Base-by-base conservation (phyloP, 805 yeast genomes). In the Metschnikowia baotianmanensis region DNA sequence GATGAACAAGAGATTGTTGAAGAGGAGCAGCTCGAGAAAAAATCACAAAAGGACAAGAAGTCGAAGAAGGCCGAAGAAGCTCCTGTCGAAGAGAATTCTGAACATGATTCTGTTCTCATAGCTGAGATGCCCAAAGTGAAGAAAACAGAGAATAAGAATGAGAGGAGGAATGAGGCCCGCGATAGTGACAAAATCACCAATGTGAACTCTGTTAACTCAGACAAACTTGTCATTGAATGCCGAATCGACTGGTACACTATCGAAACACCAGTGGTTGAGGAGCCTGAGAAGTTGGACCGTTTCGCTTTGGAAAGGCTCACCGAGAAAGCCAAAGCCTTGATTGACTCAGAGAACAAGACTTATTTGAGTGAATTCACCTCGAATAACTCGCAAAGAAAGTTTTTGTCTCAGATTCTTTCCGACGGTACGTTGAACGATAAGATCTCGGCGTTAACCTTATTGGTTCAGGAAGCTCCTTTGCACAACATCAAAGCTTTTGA, bases 371-470 rank as follows among this genome's bases (percentile, higher is more conserved):
- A 83, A 58, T 83, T 83, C 58, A 77, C 85, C 40, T 80, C 80
- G 49, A 77, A 82, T 41, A 80, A 83, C 28, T 85, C 95, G 5
- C 96, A 86, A 68, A 82, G 79, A 59, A 83, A 86, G 72, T 91
- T 91, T 62, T 78, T 88, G 72, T 77, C 91, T 1, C 95, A 91
- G 63, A 83, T 93, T 52, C 76, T 93, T 55, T 74, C 89, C 5
- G 83, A 80, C 51, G 99, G 99, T 86, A 93, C 99, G 0, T 73
- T 91, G 53, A 83, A 81, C 54, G 99, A 93, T 82, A 89, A 93
- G 67, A 86, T 93, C 40, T 86, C 96, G 34, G 96, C 99, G 0
- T 74, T 93, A 57, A 91, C 99, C 1, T 77, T 93, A 58, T 71
- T 93, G 58, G 78, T 90, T 34, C 98, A 93, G 60, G 98, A 93